Base-by-base conservation (phyloP, 2,329 filamentous ascomycete species). In the Scleromitrula shiraiana region DNA sequence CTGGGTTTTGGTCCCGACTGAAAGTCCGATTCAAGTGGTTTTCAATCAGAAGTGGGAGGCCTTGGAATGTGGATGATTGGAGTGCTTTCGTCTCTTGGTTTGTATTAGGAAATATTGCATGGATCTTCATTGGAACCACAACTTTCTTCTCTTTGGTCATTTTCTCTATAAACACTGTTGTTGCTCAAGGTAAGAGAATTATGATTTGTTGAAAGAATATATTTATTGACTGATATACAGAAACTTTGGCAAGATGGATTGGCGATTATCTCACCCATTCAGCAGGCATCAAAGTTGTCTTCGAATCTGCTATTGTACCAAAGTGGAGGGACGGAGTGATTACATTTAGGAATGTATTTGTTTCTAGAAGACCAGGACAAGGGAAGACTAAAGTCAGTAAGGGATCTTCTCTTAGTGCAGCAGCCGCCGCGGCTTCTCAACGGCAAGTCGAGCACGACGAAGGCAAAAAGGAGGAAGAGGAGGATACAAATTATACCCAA, bases 11-110 rank as follows among this genome's bases (percentile, higher is more conserved):
- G 82, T 84, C 94, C 53, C 80, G 93, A 41, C 68, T 96, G 37
- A 88, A 85, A 62, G 86, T 97, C 20, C 84, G 89, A 33, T 94
- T 97, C 71, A 98, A 98, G 68, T 98, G 93, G 93, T 83, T 93
- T 60, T 94, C 93, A 2, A 98, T 98, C 59, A 77, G 90, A 62
- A 95, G 90, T 64, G 87, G 86, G 65, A 78, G 93, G 30, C 93
- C 93, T 0, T 98, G 93, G 79, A 98, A 95, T 65, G 78, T 84
- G 19, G 93, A 98, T 65, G 93, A 98, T 69, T 96, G 95, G 73
- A 87, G 89, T 38, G 93, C 93, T 4, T 91, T 98, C 54, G 80
- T 88, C 45, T 97, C 93, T 2, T 97, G 91, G 91, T 85, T 98
- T 53, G 77, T 97, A 53, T 75, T 96, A 46, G 93, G 91, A 0